Base-by-base conservation (phyloP, 1,284 basidiomycete genomes). In the Tilletia indica region DNA sequence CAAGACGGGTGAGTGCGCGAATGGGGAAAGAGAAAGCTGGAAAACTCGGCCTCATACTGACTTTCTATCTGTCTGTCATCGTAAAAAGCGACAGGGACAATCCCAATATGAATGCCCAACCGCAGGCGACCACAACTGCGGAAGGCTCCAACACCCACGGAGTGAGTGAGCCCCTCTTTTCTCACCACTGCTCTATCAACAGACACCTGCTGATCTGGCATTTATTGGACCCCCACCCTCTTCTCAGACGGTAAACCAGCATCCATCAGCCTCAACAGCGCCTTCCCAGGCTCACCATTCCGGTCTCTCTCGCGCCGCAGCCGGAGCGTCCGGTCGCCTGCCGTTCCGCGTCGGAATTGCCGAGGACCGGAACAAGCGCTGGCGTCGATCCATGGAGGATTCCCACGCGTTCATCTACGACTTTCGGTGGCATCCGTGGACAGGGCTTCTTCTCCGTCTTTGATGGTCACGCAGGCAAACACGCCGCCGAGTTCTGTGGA, bases 381-480 rank as follows among this genome's bases (percentile, higher is more conserved):
- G 92, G 77, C 88, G 97, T 73, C 88, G 96, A 74, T 93, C 91
- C 47, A 99, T 99, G 97, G 97, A 99, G 85, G 97, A 99, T 84
- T 90, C 95, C 0, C 95, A 99, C 85, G 93, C 93, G 42, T 97
- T 97, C 81, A 89, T 98, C 70, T 92, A 95, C 76, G 94, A 97
- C 83, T 99, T 93, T 85, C 49, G 94, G 90, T 36, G 89, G 90
- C 47, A 88, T 99, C 14, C 89, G 90, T 63, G 96, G 96, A 0
- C 97, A 99, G 85, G 95, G 94, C 8, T 98, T 97, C 87, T 98
- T 97, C 83, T 94, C 94, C 12, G 90, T 99, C 61, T 99, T 99
- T 81, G 97, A 99, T 80, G 97, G 97, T 2, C 97, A 99, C 83
- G 97, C 97, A 0, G 97, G 97, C 25, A 98, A 97, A 84, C 93